Evolutionary conservation across 495 filamentous ascomycete genomes (phyloP), one percentile per base, ranked within the genome.

Genomic region (Thermothielavioides terrestris): DNA sequence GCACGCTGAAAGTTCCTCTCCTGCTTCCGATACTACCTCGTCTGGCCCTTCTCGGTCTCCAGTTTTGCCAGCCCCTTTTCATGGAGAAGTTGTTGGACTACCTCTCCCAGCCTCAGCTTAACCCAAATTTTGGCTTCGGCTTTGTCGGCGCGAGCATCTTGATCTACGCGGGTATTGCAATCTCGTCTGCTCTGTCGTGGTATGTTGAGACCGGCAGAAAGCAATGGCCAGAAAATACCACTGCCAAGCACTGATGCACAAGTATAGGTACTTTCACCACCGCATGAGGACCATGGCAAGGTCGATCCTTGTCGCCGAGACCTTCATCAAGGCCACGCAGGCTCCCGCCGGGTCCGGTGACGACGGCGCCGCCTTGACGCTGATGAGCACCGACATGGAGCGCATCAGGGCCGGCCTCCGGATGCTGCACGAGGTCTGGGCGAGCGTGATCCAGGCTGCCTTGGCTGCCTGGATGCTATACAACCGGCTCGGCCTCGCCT

Each of bases 1-100:
- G 49, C 25, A 34, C 52, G 10, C 37, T 63, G n/a, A 42, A 54
- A 6, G 56, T 63, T 0, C 60, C 62, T 1, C 52, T 71, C 1
- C n/a, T 69, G 17, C 50, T 68, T 6, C 65, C 67, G 0, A 42
- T 69, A 1, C 50, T 44, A 2, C 63, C 67, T 1, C 60, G 65
- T 2, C 47, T 68, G 4, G 61, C 61, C 0, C 47, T 67, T 31
- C 49, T 50, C 4, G 65, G 47, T 11, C 81, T 88, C 54, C 78
- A 70, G 17, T 78, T 83, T 39, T 76, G 74, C 46, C 83, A 86
- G 53, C 84, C 84, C 1, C 74, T 86, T 42, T 69, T 88, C 12
- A 73, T 85, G 17, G 64, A 80, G 23, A 64, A 71, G 10, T 70
- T 78, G 0, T 58, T 83, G 5, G 57, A 53, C 0, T 63, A 77